phyloP scores from a whole-genome alignment of 73 alveolate species.

The Breviolum minutum region DNA sequence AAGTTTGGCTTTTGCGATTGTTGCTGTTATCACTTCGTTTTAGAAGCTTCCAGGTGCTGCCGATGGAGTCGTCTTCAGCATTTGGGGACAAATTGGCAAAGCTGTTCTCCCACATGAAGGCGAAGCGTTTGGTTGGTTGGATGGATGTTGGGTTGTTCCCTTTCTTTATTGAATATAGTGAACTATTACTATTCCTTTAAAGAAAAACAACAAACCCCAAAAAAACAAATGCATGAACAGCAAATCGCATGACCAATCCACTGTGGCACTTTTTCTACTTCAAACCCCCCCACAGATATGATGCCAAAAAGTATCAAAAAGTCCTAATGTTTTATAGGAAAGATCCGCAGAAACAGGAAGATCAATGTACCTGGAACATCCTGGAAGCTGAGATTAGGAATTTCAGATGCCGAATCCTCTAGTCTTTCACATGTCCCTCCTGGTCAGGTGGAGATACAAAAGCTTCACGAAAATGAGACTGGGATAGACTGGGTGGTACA shows the following conservation, averaged over 20 bases:
- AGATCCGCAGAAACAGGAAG: too few species aligned
- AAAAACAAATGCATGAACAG: not conserved
- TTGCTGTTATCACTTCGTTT: too few species aligned
- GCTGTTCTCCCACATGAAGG: constrained; percentile 23
- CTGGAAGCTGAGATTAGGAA: too few species aligned
- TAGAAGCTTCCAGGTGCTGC: not conserved
- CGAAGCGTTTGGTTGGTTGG: not conserved
- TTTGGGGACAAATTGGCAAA: not conserved
- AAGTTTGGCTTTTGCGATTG: too few species aligned
- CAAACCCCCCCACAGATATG: not conserved
- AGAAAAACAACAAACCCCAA: not conserved
- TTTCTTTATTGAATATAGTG: not conserved
- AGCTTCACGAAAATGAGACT: constrained; percentile 17
- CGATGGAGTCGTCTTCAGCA: not conserved
- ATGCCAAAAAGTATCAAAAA: not conserved
- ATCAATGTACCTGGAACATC: too few species aligned
- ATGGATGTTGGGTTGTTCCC: not conserved
- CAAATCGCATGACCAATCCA: not conserved
- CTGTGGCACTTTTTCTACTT: not conserved
- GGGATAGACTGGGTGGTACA: not conserved
- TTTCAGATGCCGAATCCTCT: too few species aligned
- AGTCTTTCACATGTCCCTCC: too few species aligned
- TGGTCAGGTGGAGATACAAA: constrained; percentile 33
- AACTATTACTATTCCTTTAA: not conserved
- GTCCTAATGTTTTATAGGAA: too few species aligned